Evolutionary conservation across 1,284 basidiomycete species (phyloP).

Genomic region (Boletellus deceptivus): DNA sequence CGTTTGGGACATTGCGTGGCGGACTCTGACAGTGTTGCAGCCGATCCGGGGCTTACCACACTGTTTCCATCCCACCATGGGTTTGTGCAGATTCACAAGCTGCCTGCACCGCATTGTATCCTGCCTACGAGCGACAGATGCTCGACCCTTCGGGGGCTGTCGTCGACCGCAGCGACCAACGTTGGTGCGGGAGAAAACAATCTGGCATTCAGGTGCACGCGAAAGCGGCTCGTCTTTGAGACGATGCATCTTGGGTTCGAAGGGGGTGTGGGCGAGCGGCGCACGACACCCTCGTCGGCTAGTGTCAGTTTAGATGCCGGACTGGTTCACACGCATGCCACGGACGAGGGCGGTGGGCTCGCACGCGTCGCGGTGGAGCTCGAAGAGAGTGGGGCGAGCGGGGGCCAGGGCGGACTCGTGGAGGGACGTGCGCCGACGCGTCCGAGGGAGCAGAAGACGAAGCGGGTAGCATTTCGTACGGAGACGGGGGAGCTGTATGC

Average conservation of each 20-base stretch:
- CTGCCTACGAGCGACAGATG: conserved; percentile 73
- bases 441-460: conserved; percentile 50
- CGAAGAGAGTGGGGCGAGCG: conserved; percentile 13
- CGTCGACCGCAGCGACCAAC: conserved; percentile 46
- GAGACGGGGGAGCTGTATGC: conserved; percentile 66
- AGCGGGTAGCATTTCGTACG: conserved; percentile 67
- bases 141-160: conserved; percentile 74
- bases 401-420: not conserved
- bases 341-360: conserved; percentile 2
- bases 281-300: conserved; percentile 56
- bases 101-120: conserved; percentile 70
- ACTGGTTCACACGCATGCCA: conserved; percentile 16
- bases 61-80: conserved; percentile 85
- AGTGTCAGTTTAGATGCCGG: conserved; percentile 25
- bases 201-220: conserved; percentile 89
- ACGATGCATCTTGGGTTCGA: conserved; percentile 92
- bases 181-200: conserved; percentile 85
- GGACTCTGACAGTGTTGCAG: conserved; percentile 36
- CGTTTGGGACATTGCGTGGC: no score
- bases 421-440: not conserved
- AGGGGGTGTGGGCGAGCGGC: conserved; percentile 84
- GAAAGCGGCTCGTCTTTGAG: conserved; percentile 86
- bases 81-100: conserved; percentile 68
- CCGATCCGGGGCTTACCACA: conserved; percentile 60
- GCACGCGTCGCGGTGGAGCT: conserved; percentile 30